Evolutionary conservation across 768 basidiomycete species (phyloP).

Genomic region (Mrakia hoshinonis): DNA sequence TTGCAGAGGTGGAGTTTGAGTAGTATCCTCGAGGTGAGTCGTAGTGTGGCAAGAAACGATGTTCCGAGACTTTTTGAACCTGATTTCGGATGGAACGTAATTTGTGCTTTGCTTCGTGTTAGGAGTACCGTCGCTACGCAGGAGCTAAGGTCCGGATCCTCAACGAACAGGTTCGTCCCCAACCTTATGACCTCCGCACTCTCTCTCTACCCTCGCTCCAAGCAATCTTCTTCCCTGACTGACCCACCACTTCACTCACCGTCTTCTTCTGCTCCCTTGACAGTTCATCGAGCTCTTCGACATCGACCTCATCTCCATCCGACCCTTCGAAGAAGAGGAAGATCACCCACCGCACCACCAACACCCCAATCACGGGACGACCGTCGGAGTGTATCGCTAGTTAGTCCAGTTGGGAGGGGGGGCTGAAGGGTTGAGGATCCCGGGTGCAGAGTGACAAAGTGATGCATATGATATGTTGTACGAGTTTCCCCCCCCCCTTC

Average conservation of each 20-base stretch:
- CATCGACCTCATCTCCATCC: constrained; percentile 38
- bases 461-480: not conserved
- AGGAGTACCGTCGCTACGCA: constrained; percentile 42
- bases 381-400: not conserved
- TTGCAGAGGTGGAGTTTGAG: constrained; percentile 41
- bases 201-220: not conserved
- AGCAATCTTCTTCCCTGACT: not conserved
- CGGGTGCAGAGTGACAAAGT: not conserved
- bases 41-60: too few species aligned
- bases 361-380: not conserved
- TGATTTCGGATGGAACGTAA: not conserved
- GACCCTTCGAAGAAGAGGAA: constrained; percentile 2
- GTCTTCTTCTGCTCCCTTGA: not conserved
- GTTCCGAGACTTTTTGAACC: too few species aligned
- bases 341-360: too few species aligned
- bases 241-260: not conserved
- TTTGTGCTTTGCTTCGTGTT: constrained; percentile 25
- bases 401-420: not conserved
- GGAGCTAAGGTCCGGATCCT: constrained; percentile 41
- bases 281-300: constrained; percentile 45
- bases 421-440: not conserved
- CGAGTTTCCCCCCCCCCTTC: not conserved
- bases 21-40: constrained; percentile 31
- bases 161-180: constrained; percentile 40
- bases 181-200: not conserved